phyloP scores from a whole-genome alignment of 768 basidiomycete species.

The Suillus hirtellus region DNA sequence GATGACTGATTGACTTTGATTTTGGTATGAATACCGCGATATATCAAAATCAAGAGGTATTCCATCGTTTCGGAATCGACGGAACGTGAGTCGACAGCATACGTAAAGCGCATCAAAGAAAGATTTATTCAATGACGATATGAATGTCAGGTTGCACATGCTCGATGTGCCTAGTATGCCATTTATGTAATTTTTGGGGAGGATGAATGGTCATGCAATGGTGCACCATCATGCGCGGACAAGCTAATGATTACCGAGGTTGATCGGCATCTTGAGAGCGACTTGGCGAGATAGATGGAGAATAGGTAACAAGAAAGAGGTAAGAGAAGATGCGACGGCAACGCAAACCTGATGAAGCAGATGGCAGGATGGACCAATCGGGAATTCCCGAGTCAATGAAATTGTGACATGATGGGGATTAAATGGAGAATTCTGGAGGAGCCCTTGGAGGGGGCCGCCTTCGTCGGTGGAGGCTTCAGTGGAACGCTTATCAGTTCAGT shows the following conservation, averaged over 20 bases:
- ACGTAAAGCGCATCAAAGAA: not conserved
- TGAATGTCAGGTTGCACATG: slow-evolving; percentile 1
- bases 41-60: not conserved
- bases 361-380: not conserved
- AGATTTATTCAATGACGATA: not conserved
- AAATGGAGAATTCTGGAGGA: not conserved
- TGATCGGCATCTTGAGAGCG: too few species aligned
- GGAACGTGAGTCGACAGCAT: too few species aligned
- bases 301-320: too few species aligned
- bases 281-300: too few species aligned
- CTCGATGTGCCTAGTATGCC: not conserved
- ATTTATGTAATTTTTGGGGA: not conserved
- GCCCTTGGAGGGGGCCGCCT: not conserved
- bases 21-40: not conserved
- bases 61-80: not conserved
- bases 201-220: not conserved
- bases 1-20: not conserved
- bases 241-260: too few species aligned
- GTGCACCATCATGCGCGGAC: too few species aligned
- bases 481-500: too few species aligned
- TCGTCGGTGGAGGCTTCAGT: not conserved
- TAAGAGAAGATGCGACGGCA: too few species aligned
- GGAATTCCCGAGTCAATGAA: not conserved
- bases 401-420: not conserved
- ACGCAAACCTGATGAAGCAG: not conserved